Base-by-base conservation (phyloP, 1,284 basidiomycete species). In the Bjerkandera adusta region DNA sequence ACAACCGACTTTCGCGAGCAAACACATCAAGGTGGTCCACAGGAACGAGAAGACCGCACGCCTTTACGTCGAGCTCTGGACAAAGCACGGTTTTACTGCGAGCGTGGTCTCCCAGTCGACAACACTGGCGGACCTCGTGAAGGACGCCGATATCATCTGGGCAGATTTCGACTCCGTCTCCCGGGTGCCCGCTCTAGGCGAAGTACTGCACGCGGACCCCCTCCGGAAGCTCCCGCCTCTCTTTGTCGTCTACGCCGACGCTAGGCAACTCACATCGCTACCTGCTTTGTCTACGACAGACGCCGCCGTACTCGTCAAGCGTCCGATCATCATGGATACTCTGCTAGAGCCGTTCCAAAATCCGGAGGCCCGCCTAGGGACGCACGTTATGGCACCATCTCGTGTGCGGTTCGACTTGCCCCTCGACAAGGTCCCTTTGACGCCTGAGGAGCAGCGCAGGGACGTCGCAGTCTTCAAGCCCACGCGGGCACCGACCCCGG, bases 361-460 rank as follows among this genome's bases (percentile, higher is more conserved):
- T 13, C 61, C 61, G 2, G 55, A 49, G 38, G 36, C 48, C 18
- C 51, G 56, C 18, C 43, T 58, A 38, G 59, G 57, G n/a, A 34
- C 38, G 21, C 60, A 60, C 25, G 33, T 58, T 5, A 25, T 26
- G 27, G 38, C 50, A 38, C 34, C 41, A 26, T 40, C 43, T 10
- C 54, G 52, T 35, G 62, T 62, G 18, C 55, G 59, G 13, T 62
- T 63, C 32, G 60, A 56, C 32, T 35, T 63, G 29, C 61, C 61
- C 0, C 38, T 29, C n/a, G 57, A 49, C n/a, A 35, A 43, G 45
- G 15, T 20, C 2, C 27, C 20, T 26, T 16, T 43, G 32, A 44
- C 48, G 20, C 30, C 37, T 15, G 12, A 10, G 43, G 45, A 44
- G 8, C 39, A 49, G 34, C 43, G 25, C 2, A 42, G 43, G 41